Evolutionary conservation across 306 rosid species (phyloP).

Genomic region (Castanea crenata): DNA sequence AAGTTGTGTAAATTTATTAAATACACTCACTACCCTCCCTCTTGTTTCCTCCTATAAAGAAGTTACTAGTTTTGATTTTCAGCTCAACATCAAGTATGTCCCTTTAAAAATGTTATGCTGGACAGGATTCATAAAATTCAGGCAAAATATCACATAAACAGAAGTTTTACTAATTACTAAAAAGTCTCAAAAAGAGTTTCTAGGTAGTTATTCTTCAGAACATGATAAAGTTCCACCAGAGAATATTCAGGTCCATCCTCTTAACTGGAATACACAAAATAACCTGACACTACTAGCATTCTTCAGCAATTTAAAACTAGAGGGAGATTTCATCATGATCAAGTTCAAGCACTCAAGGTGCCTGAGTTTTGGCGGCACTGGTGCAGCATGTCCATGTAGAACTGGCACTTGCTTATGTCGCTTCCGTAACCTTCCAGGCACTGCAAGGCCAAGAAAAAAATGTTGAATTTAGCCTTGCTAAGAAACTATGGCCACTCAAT

Average conservation of each 20-base stretch:
- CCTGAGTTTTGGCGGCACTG: slow-evolving; percentile 11
- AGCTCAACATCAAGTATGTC: no score
- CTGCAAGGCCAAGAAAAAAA: slow-evolving; percentile 4
- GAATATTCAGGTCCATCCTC: not conserved
- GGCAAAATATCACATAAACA: not conserved
- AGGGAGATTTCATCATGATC: not conserved
- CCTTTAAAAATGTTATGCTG: no score
- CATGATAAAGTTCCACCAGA: no score
- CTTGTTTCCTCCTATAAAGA: no score
- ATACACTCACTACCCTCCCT: no score
- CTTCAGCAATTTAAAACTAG: not conserved
- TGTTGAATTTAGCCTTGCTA: not conserved
- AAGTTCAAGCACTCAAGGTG: slow-evolving; percentile 9
- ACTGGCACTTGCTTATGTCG: slow-evolving; percentile 38
- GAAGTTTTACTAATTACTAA: not conserved
- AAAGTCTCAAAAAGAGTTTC: no score
- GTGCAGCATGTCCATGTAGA: slow-evolving; percentile 32
- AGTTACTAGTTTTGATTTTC: no score
- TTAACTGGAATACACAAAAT: not conserved
- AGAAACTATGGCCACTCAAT: not conserved
- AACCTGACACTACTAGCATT: not conserved
- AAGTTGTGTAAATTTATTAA: no score
- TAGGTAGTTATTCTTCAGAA: not conserved
- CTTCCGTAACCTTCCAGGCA: slow-evolving; percentile 24
- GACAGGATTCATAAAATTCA: not conserved